phyloP scores from a whole-genome alignment of 2,329 filamentous ascomycete species.

The Aureobasidium leucospermi region DNA sequence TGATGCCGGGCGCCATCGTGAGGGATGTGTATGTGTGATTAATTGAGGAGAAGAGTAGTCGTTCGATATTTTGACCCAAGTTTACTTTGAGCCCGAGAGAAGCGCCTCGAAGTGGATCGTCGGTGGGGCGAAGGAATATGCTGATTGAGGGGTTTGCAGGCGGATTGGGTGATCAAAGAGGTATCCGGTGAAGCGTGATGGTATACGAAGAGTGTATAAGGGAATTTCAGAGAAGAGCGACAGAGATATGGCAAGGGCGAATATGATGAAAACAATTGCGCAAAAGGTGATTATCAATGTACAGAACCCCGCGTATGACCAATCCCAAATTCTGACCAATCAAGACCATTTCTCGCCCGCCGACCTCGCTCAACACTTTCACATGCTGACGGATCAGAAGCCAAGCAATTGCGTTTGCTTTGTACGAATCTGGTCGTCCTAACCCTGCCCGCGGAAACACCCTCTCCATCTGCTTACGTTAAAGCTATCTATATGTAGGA shows the following conservation, averaged over 20 bases:
- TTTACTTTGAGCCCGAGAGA: neutral
- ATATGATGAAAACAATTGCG: neutral
- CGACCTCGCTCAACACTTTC: neutral
- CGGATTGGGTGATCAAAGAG: neutral
- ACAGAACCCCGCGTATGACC: slow-evolving; percentile 4
- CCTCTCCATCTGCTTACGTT: neutral
- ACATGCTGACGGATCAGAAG: neutral
- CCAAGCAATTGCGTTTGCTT: neutral
- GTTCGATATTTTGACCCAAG: neutral
- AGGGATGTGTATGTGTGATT: neutral
- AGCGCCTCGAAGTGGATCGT: slow-evolving; percentile 1
- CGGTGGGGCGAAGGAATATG: slow-evolving; percentile 3
- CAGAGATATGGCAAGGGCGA: neutral
- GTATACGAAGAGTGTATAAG: neutral
- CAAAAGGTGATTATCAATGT: slow-evolving; percentile 10
- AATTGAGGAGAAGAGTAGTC: neutral
- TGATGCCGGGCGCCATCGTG: slow-evolving; percentile 33
- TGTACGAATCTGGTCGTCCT: neutral
- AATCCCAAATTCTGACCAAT: neutral
- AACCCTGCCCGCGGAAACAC: neutral
- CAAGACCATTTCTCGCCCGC: neutral
- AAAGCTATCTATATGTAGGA: neutral
- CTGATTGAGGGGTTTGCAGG: neutral
- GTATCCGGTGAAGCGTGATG: neutral
- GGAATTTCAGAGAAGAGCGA: neutral